Evolutionary conservation across 108 stramenopile species (phyloP).

Genomic region (Skeletonema menzelii): DNA sequence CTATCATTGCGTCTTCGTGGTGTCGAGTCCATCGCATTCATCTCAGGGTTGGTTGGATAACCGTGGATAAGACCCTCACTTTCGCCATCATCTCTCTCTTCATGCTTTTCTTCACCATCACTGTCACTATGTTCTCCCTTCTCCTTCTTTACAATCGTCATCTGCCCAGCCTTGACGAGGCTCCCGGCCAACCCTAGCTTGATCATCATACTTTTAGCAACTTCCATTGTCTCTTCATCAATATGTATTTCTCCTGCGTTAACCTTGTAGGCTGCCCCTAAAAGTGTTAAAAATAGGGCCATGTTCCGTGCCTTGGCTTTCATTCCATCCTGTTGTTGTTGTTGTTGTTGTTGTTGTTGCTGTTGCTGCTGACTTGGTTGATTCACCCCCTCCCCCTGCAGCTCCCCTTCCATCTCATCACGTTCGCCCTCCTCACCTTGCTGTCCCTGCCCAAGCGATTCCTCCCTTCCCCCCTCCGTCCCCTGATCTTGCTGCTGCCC

Average conservation of each 20-base stretch:
- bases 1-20: background rate
- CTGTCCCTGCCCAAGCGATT: background rate
- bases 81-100: background rate
- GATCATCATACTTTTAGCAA: slow-evolving; percentile 59
- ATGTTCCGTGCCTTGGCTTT: slow-evolving; percentile 21
- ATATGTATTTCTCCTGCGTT: slow-evolving; percentile 18
- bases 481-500: background rate
- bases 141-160: slow-evolving; percentile 16
- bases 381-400: background rate
- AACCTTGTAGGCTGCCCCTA: slow-evolving; percentile 55
- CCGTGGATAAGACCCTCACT: background rate
- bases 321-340: slow-evolving; percentile 1
- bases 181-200: slow-evolving; percentile 69
- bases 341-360: background rate
- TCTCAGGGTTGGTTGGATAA: background rate
- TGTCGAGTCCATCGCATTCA: background rate
- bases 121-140: slow-evolving; percentile 7
- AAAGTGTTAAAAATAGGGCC: slow-evolving; percentile 59
- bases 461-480: background rate
- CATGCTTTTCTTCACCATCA: background rate
- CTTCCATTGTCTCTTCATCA: slow-evolving; percentile 42
- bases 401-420: background rate
- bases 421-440: background rate
- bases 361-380: background rate
- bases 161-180: slow-evolving; percentile 45